phyloP scores from a whole-genome alignment of 306 rosid genomes.

The Albizia julibrissin region DNA sequence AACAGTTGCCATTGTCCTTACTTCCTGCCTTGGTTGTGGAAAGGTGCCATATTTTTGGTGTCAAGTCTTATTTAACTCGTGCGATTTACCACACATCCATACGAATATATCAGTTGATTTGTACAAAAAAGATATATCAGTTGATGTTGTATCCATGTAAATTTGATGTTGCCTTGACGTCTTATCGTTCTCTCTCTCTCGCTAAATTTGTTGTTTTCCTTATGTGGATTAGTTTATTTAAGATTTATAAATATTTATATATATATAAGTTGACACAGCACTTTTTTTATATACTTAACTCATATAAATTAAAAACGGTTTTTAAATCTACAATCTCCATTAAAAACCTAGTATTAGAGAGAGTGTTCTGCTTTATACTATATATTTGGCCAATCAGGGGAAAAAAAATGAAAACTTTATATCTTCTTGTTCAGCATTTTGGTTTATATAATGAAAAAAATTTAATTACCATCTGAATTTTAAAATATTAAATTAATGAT shows the following conservation, averaged over 20 bases:
- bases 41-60: not conserved
- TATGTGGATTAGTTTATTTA: too few species aligned
- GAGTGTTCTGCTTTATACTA: not conserved
- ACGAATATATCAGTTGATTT: not conserved
- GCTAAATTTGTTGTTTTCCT: not conserved
- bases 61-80: not conserved
- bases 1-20: slow-evolving; percentile 4
- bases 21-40: not conserved
- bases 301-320: too few species aligned
- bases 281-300: too few species aligned
- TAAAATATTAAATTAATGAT: too few species aligned
- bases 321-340: too few species aligned
- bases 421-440: not conserved
- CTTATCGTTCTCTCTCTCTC: not conserved
- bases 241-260: too few species aligned
- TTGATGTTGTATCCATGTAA: not conserved
- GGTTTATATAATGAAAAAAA: slow-evolving; percentile 10
- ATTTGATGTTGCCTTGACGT: not conserved
- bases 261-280: too few species aligned
- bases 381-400: not conserved
- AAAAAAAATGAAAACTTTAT: not conserved
- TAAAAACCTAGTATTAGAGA: not conserved
- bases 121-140: too few species aligned
- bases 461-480: too few species aligned
- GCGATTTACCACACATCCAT: not conserved